Percentiles rank a stretch among this genome's conserved stretches.
Conservation (phyloP, 805 yeast genomes). For the Saccharomyces eubayanus region DNA sequence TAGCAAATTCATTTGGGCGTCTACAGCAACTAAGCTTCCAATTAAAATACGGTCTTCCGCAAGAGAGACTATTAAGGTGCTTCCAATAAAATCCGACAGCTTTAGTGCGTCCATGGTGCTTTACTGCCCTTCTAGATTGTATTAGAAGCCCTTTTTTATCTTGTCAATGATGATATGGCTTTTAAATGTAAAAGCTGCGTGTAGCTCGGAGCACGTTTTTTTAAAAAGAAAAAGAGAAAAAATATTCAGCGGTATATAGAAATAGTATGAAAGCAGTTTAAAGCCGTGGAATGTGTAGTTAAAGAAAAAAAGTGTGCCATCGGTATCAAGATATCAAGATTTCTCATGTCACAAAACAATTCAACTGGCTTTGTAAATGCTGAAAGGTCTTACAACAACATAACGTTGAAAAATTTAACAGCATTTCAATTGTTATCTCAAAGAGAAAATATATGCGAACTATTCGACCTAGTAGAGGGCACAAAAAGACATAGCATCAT, state of each 20-base stretch:
- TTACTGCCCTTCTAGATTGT: neutral
- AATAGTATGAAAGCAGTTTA: neutral
- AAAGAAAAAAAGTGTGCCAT: neutral
- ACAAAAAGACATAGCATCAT: constrained; percentile 11
- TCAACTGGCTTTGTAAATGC: neutral
- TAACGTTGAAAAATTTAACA: constrained; percentile 25
- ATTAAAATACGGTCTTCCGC: constrained; percentile 30
- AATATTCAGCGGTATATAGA: neutral
- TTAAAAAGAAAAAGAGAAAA: neutral
- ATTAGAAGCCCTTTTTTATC: neutral
- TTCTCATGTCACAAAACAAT: neutral
- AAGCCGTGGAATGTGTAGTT: neutral
- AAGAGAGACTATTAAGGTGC: constrained; percentile 31
- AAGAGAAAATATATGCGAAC: constrained; percentile 25
- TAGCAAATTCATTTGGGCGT: constrained; percentile 37
- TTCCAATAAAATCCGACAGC: constrained; percentile 24
- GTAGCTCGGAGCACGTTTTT: neutral
- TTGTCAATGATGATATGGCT: neutral
- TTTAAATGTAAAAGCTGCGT: neutral
- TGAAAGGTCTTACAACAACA: constrained; percentile 9
- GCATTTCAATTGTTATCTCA: constrained; percentile 24
- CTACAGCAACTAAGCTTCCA: constrained; percentile 38
- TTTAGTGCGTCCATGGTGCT: constrained; percentile 10
- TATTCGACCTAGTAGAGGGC: constrained; percentile 24
- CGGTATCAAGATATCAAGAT: neutral